phyloP scores from a whole-genome alignment of 371 early-diverging fungal species.

The Mucor indicus region DNA sequence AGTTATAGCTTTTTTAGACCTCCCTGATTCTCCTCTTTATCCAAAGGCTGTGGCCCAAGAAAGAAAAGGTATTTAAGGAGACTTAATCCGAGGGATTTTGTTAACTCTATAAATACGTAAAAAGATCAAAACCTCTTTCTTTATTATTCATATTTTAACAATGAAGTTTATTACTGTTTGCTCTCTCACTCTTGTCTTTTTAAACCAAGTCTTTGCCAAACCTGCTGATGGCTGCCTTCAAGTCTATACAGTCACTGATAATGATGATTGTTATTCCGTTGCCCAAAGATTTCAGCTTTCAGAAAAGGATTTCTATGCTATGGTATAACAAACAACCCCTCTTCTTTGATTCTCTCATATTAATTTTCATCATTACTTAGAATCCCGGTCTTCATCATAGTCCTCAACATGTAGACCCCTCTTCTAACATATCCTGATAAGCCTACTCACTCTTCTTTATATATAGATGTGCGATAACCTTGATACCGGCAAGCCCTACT shows the following conservation, averaged over 20 bases:
- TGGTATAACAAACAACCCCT: too few species aligned
- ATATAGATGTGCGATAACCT: slow-evolving; percentile 31
- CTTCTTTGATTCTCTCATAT: too few species aligned
- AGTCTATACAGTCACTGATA: slow-evolving; percentile 8
- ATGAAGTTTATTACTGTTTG: too few species aligned
- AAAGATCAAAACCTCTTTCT: too few species aligned
- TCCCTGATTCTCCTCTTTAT: too few species aligned
- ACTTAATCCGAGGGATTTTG: too few species aligned
- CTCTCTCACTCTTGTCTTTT: slow-evolving; percentile 1
- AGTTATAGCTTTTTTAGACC: too few species aligned
- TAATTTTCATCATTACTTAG: slow-evolving; percentile 4
- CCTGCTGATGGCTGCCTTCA: slow-evolving; percentile 28
- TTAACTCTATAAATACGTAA: too few species aligned
- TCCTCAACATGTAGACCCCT: slow-evolving; percentile 17
- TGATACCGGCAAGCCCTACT: slow-evolving; percentile 24
- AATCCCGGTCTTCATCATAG: slow-evolving; percentile 34
- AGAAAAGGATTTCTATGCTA: slow-evolving; percentile 21
- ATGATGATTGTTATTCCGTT: slow-evolving; percentile 21
- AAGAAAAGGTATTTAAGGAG: too few species aligned
- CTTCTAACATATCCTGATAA: not conserved
- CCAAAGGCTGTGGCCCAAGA: too few species aligned
- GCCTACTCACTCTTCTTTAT: too few species aligned
- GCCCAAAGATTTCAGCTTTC: slow-evolving; percentile 17
- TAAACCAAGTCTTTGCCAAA: slow-evolving; percentile 10
- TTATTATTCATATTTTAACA: too few species aligned